These are phyloP conservation scores for Teratosphaeriaceae sp. DNA, from an alignment of 2,329 filamentous ascomycete genomes.

Conservation along the genomic window DNA sequence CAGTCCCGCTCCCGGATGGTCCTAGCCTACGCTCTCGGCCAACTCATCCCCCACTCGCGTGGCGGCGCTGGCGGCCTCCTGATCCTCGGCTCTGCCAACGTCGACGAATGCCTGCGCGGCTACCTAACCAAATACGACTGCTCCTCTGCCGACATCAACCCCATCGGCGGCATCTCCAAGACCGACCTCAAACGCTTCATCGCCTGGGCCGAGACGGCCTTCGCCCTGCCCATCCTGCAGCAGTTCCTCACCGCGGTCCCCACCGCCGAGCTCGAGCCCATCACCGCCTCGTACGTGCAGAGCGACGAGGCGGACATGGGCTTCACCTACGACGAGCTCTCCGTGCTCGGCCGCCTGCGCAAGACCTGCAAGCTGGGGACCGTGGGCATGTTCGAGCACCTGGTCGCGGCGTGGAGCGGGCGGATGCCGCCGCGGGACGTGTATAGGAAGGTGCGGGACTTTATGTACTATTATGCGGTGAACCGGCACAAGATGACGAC, in stretches of 20 bases:
- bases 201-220: slow-evolving; percentile 52
- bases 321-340: slow-evolving; percentile 50
- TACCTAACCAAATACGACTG: slow-evolving; percentile 70
- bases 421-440: slow-evolving; percentile 25
- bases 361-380: slow-evolving; percentile 50
- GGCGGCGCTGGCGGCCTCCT: slow-evolving; percentile 54
- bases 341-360: slow-evolving; percentile 46
- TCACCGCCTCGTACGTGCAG: slow-evolving; percentile 56
- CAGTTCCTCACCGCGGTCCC: slow-evolving; percentile 56
- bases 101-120: slow-evolving; percentile 51
- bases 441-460: slow-evolving; percentile 37
- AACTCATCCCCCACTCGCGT: slow-evolving; percentile 55
- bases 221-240: slow-evolving; percentile 57
- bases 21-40: slow-evolving; percentile 56
- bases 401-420: slow-evolving; percentile 46
- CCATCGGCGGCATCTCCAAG: slow-evolving; percentile 59
- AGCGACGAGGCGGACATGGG: slow-evolving; percentile 51
- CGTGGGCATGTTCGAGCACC: slow-evolving; percentile 48
- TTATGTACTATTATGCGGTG: slow-evolving; percentile 53
- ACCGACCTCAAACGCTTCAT: slow-evolving; percentile 67
- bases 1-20: slow-evolving; percentile 63
- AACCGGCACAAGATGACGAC: slow-evolving; percentile 61
- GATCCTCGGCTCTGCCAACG: slow-evolving; percentile 62
- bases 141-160: slow-evolving; percentile 49
- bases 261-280: slow-evolving; percentile 52